Conservation (phyloP, 2,329 filamentous ascomycete species). For the Botryotinia narcissicola region DNA sequence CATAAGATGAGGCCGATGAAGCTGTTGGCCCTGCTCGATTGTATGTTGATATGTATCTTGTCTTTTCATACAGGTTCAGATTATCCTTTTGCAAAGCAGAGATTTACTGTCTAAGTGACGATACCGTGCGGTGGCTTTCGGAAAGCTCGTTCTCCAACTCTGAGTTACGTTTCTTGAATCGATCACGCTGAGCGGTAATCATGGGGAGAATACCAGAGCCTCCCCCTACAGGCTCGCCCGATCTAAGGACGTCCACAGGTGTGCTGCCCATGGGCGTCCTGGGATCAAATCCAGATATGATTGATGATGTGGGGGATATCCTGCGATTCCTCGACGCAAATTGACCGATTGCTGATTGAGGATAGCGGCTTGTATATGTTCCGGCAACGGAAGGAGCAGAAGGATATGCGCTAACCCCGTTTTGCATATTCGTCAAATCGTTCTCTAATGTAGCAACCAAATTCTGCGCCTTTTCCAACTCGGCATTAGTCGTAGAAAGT, state of each 20-base stretch:
- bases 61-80: conserved; percentile 94
- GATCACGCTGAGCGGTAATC: conserved; percentile 96
- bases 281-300: conserved; percentile 94
- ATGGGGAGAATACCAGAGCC: conserved; percentile 92
- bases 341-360: conserved; percentile 56
- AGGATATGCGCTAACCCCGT: conserved; percentile 80
- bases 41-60: conserved; percentile 91
- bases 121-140: conserved; percentile 76
- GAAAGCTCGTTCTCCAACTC: conserved; percentile 90
- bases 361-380: conserved; percentile 80
- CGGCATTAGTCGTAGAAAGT: conserved; percentile 76
- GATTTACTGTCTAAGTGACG: conserved; percentile 84
- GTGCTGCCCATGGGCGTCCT: conserved; percentile 48
- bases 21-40: conserved; percentile 64
- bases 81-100: conserved; percentile 95
- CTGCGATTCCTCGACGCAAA: conserved; percentile 56
- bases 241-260: conserved; percentile 56
- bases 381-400: conserved; percentile 90
- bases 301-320: conserved; percentile 91
- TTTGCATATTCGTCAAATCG: conserved; percentile 83
- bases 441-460: conserved; percentile 89
- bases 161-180: conserved; percentile 93
- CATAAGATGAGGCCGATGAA: conserved; percentile 64
- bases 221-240: conserved; percentile 64
- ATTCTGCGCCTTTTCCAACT: conserved; percentile 79